Conservation (phyloP, 2,329 filamentous ascomycete genomes). For the Cladosporium sp. region DNA sequence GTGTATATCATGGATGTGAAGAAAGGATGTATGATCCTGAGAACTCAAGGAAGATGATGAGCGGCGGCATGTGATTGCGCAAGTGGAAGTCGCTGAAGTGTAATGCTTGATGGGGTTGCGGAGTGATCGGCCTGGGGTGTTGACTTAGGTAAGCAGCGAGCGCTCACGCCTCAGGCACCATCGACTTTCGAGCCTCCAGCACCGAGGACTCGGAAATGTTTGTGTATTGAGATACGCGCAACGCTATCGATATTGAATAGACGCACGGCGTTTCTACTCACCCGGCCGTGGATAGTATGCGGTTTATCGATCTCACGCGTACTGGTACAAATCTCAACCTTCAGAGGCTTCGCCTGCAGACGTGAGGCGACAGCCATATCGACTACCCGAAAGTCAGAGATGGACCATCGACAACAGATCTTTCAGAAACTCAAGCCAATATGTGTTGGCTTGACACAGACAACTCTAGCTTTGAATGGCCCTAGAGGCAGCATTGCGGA, state of each 20-base stretch:
- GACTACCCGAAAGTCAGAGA: background rate
- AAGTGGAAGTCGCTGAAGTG: conserved; percentile 1
- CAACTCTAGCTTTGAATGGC: conserved; percentile 52
- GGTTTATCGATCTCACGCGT: background rate
- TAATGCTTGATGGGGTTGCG: background rate
- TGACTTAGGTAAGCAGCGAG: background rate
- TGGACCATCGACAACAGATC: conserved; percentile 36
- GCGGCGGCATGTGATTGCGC: conserved; percentile 4
- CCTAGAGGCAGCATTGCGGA: conserved; percentile 47
- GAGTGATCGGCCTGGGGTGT: background rate
- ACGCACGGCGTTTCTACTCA: background rate
- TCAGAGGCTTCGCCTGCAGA: background rate
- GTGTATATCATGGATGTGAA: background rate
- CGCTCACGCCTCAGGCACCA: background rate
- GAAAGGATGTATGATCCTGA: background rate
- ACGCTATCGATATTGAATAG: background rate
- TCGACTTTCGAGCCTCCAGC: background rate
- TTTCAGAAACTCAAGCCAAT: conserved; percentile 57
- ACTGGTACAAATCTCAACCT: background rate
- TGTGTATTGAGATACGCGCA: background rate
- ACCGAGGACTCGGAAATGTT: background rate
- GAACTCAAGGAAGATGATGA: background rate
- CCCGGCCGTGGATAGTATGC: background rate
- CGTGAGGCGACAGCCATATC: background rate
- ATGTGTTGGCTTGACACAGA: conserved; percentile 60